phyloP scores from a whole-genome alignment of 352 stramenopile species.

The Pythium grandisporangium region DNA sequence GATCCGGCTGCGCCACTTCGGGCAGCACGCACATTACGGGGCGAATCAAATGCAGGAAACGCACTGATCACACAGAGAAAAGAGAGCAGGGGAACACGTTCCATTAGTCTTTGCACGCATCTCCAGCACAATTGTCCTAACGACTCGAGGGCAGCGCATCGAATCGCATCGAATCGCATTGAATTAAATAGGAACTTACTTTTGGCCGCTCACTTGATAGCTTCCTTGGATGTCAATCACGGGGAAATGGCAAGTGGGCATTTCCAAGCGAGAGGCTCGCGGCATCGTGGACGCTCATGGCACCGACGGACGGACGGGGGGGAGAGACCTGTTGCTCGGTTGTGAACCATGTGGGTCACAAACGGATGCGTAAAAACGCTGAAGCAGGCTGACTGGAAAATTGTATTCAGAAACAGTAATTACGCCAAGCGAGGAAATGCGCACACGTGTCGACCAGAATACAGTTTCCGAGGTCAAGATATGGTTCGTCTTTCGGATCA shows the following conservation, averaged over 20 bases:
- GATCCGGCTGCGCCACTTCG: conserved; percentile 95
- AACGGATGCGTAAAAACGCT: too few relatives aligned
- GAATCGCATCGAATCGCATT: too few relatives aligned
- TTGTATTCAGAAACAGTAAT: conserved; percentile 1
- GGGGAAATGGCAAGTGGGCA: conserved; percentile 16
- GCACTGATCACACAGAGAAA: conserved; percentile 44
- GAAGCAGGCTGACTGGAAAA: background rate
- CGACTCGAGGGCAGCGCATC: too few relatives aligned
- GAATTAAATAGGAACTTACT: too few relatives aligned
- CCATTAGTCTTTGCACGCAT: too few relatives aligned
- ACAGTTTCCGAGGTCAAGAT: too few relatives aligned
- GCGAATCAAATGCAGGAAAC: conserved; percentile 97
- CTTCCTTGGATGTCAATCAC: too few relatives aligned
- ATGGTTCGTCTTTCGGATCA: too few relatives aligned
- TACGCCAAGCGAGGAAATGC: background rate
- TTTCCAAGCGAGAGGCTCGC: conserved; percentile 1
- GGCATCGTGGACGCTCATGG: background rate
- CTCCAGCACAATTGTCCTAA: too few relatives aligned
- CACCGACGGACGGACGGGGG: background rate
- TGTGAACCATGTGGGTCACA: too few relatives aligned
- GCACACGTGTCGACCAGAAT: too few relatives aligned
- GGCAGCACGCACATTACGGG: conserved; percentile 98
- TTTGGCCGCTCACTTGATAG: too few relatives aligned
- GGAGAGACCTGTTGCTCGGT: background rate
- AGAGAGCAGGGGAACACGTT: background rate